Evolutionary conservation across 768 basidiomycete genomes (phyloP), one percentile per base, ranked within the genome.

Genomic region (Amanita jacksonii): DNA sequence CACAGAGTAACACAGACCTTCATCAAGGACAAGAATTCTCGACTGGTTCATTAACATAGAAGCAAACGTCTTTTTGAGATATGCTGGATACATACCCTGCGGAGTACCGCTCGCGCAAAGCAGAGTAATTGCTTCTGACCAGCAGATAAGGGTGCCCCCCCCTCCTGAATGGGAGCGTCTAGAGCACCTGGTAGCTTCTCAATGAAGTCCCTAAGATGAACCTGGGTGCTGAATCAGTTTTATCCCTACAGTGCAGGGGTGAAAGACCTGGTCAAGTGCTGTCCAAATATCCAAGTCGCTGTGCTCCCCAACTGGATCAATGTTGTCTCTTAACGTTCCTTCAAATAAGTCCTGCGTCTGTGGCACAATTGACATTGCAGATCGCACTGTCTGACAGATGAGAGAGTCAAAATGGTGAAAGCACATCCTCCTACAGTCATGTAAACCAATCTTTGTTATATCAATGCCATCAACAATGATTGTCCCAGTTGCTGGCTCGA

Each of bases 11-110:
- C 13, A 27, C 8, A 51, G 54, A 77, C 84, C 87, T 76, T 97
- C 93, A 56, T 96, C 93, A n/a, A 97, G 68, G 1, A 96, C 87
- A 5, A 97, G 68, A 28, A 96, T 82, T 61, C 82, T 92, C 13
- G 86, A 79, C 77, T 84, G 47, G 27, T 20, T 23, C 13, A 51
- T n/a, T n/a, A n/a, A n/a, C n/a, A n/a, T n/a, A n/a, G n/a, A 47
- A 45, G 31, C 25, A 23, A 0, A 9, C 33, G 13, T 51, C 15
- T 38, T 47, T 41, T 25, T 25, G 37, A 34, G 12, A 23, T 7
- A 22, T 8, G 25, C 45, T 15, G 22, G 18, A 25, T 9, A 41
- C 60, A 38, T 51, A 78, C 81, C 68, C 87, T 85, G 43, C 84
- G 71, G 45, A 94, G 62, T 31, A 93, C 59, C 0, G 91, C 91